A percentile compares a stretch with the other conserved stretches of the same genome.
phyloP scores from a whole-genome alignment of 2,329 filamentous ascomycete genomes.

The Penicillium griseofulvum region DNA sequence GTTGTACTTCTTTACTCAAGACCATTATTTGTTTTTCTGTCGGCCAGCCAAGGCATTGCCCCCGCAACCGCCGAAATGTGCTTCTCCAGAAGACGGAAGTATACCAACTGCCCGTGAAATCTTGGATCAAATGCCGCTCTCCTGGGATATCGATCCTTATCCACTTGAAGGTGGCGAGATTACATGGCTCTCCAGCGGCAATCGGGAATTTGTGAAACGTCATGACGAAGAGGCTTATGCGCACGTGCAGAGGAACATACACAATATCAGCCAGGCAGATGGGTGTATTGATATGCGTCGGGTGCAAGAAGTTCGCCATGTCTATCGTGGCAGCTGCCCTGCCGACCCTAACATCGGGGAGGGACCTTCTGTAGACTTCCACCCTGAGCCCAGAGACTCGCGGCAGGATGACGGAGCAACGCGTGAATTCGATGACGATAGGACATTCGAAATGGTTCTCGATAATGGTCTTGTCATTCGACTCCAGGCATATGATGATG shows the following conservation, averaged over 20 bases:
- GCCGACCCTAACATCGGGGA: slow-evolving; percentile 53
- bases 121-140: slow-evolving; percentile 56
- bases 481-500: slow-evolving; percentile 58
- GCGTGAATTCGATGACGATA: slow-evolving; percentile 54
- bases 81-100: slow-evolving; percentile 41
- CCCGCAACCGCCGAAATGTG: slow-evolving; percentile 57
- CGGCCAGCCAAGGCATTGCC: slow-evolving; percentile 59
- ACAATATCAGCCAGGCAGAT: slow-evolving; percentile 59
- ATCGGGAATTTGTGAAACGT: slow-evolving; percentile 45
- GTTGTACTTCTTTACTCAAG: slow-evolving; percentile 63
- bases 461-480: slow-evolving; percentile 61
- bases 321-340: slow-evolving; percentile 51
- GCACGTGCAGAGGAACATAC: slow-evolving; percentile 57
- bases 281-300: slow-evolving; percentile 63
- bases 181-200: slow-evolving; percentile 54
- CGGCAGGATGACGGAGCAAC: slow-evolving; percentile 54
- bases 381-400: slow-evolving; percentile 48
- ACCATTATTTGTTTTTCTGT: slow-evolving; percentile 63
- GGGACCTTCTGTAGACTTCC: slow-evolving; percentile 57
- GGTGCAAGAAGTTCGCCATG: slow-evolving; percentile 57
- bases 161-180: slow-evolving; percentile 54
- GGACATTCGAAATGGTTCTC: slow-evolving; percentile 61
- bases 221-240: slow-evolving; percentile 60
- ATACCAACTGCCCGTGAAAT: slow-evolving; percentile 57
- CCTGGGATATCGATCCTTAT: slow-evolving; percentile 62